Conservation (phyloP, 352 stramenopile genomes). For the Pythium dissimile region DNA sequence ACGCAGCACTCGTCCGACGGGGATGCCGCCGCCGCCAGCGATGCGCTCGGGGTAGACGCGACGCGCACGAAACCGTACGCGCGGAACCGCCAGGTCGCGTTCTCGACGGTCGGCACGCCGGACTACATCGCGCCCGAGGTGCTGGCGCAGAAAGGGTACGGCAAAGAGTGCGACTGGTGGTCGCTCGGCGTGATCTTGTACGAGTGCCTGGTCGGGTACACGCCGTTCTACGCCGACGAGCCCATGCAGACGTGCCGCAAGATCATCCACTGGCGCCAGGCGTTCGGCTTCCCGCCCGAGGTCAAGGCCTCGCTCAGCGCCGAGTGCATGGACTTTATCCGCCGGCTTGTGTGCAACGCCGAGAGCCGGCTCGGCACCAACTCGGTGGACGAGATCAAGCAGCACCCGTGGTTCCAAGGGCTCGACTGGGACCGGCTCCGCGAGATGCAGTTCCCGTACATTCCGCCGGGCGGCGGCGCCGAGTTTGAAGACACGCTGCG, state of each 20-base stretch:
- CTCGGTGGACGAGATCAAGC: constrained; percentile 95
- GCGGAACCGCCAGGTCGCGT: constrained; percentile 90
- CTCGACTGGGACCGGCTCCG: constrained; percentile 92
- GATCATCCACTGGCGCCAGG: constrained; percentile 86
- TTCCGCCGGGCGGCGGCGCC: constrained; percentile 74
- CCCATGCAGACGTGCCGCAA: constrained; percentile 97
- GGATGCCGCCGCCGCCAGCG: constrained; percentile 3
- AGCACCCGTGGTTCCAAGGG: constrained; percentile 95
- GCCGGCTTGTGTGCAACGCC: constrained; percentile 92
- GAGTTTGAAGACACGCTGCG: constrained; percentile 92
- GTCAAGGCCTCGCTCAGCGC: constrained; percentile 52
- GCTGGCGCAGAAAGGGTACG: constrained; percentile 88
- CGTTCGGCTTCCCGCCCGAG: constrained; percentile 78
- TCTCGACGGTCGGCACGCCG: constrained; percentile 98
- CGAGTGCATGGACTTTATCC: constrained; percentile 91
- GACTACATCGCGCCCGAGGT: constrained; percentile 99
- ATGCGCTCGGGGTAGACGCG: constrained; percentile 32
- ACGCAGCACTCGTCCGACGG: constrained; percentile 65
- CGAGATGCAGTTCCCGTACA: constrained; percentile 84
- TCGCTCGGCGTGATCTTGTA: constrained; percentile 99
- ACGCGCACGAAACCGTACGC: constrained; percentile 54
- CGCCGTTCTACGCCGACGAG: constrained; percentile 98
- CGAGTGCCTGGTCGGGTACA: constrained; percentile 98
- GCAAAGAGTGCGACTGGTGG: constrained; percentile 98
- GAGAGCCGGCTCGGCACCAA: constrained; percentile 92